phyloP scores from a whole-genome alignment of 78 protist species.

The Polysphondylium violaceum region DNA sequence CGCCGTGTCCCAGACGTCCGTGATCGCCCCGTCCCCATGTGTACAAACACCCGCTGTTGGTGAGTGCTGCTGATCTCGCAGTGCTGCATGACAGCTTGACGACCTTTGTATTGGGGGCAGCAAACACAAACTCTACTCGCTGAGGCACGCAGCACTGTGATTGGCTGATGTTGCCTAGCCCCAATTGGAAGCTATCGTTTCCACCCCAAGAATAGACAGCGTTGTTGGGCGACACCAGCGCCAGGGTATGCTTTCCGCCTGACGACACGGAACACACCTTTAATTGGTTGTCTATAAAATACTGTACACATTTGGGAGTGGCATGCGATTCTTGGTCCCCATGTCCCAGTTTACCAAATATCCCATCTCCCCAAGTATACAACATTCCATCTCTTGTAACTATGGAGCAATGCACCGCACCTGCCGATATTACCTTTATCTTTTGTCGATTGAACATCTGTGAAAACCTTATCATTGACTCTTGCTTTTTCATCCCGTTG shows the following conservation, averaged over 20 bases:
- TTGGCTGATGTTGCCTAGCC: neutral
- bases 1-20: conserved; percentile 67
- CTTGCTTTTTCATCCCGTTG: neutral
- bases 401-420: conserved; percentile 51
- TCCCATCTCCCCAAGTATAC: conserved; percentile 61
- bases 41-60: conserved; percentile 7
- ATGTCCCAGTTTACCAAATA: conserved; percentile 57
- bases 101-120: neutral
- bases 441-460: conserved; percentile 18
- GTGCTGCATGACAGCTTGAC: conserved; percentile 26
- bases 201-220: conserved; percentile 40
- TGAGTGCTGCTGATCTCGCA: conserved; percentile 21
- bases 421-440: conserved; percentile 19
- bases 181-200: conserved; percentile 51
- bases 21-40: conserved; percentile 75
- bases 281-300: neutral
- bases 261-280: neutral
- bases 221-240: neutral
- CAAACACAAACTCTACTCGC: neutral
- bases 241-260: conserved; percentile 60
- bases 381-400: conserved; percentile 28
- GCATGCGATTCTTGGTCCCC: conserved; percentile 32
- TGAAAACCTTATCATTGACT: conserved; percentile 21
- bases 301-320: conserved; percentile 18
- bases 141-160: neutral